These are phyloP conservation scores for Saccharomycopsis hybrid DNA, from an alignment of 1,139 yeast species.

Conservation along the genomic window DNA sequence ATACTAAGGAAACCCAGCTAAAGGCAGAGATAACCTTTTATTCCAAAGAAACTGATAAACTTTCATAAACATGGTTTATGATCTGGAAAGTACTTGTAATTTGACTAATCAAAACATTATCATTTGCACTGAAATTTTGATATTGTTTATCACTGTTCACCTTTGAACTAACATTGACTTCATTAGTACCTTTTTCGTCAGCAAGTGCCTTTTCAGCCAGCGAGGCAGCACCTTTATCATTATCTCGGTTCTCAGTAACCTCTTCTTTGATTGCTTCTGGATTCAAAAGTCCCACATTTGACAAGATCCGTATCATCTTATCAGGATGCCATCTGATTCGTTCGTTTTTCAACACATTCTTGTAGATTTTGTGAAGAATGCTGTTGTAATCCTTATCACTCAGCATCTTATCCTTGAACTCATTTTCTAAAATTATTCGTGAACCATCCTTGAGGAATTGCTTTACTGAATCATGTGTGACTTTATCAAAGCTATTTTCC, in stretches of 20 bases:
- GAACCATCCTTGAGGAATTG: constrained; percentile 10
- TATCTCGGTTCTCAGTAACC: too few species aligned
- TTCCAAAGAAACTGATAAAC: not conserved
- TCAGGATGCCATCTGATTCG: constrained; percentile 70
- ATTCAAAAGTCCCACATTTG: constrained; percentile 1
- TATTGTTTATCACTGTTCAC: too few species aligned
- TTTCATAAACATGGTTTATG: constrained; percentile 34
- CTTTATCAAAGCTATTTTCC: constrained; percentile 15
- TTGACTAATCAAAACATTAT: constrained; percentile 18
- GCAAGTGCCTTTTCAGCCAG: not conserved
- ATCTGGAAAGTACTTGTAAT: constrained; percentile 36
- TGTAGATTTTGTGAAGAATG: constrained; percentile 17
- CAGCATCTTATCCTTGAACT: constrained; percentile 15
- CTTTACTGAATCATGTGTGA: constrained; percentile 14
- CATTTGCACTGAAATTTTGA: too few species aligned
- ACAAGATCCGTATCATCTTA: constrained; percentile 30
- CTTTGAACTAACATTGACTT: not conserved
- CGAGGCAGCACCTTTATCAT: too few species aligned
- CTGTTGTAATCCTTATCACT: constrained; percentile 20
- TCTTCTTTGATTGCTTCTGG: not conserved
- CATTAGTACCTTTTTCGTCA: not conserved
- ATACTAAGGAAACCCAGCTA: too few species aligned
- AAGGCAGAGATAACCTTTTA: too few species aligned
- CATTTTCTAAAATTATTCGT: constrained; percentile 5
- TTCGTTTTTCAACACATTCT: constrained; percentile 39